Evolutionary conservation across 257 asterid genomes (phyloP), one percentile per base, ranked within the genome.

Genomic region (Solanum chaucha): DNA sequence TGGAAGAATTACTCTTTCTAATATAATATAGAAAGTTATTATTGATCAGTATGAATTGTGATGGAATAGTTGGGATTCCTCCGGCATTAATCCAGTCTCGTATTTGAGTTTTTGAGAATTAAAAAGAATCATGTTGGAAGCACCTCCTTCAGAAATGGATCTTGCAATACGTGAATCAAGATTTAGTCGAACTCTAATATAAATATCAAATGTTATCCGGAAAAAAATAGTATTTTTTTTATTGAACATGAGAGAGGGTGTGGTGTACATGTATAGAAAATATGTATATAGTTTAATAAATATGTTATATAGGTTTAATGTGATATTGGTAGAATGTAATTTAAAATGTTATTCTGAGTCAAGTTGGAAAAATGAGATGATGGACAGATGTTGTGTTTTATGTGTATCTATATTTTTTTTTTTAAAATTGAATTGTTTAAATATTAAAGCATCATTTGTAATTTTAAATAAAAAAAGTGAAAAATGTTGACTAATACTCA

Each of bases 1-100:
- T 84, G 99, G 98, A 61, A 96, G 93, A 91, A 95, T 96, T 88
- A 93, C 97, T 74, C 97, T 96, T 64, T 92, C 95, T 1, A 97
- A 95, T 94, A 94, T 96, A 32, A 90, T 90, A 93, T 90, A 93
- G 96, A 94, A 86, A 44, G 65, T 7, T n/a, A 78, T 44, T 44
- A 78, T 44, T 26, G 14, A 30, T 6, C 17, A 2, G 17, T 24
- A 15, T 4, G 3, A 0, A 0, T 8, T 17, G 7, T 17, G 44
- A 1, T 17, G 14, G 4, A 10, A 17, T 17, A 10, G 5, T 71
- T 71, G 78, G 0, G 0, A 34, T 32, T 71, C 7, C 0, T 71
- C 0, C 0, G 6, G 0, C 0, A 1, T 3, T 70, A 70, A 15
- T 70, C 6, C 6, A 2, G 2, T 30, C 0, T 70, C 13, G 1